phyloP scores from a whole-genome alignment of 1,284 basidiomycete species.

The Leccinum solheimii region DNA sequence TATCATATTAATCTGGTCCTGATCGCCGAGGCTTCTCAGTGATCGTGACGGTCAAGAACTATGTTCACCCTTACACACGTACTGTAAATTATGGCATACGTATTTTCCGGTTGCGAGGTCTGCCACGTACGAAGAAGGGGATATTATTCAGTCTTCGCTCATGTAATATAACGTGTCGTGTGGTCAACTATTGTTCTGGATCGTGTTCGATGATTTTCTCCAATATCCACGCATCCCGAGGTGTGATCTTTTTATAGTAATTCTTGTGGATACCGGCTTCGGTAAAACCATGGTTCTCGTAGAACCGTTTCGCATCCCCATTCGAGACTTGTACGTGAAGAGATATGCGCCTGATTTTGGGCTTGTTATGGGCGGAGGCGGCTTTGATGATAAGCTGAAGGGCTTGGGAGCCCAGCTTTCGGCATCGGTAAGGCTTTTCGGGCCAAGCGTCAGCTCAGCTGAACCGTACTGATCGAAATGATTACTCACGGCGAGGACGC shows the following conservation, averaged over 20 bases:
- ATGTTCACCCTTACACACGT: constrained; percentile 28
- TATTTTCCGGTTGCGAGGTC: constrained; percentile 16
- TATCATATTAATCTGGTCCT: constrained; percentile 28
- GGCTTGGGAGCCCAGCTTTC: constrained; percentile 66
- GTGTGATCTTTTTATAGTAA: constrained; percentile 82
- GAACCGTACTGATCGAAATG: constrained; percentile 19
- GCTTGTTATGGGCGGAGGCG: constrained; percentile 55
- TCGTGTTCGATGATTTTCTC: constrained; percentile 45
- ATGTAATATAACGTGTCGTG: constrained; percentile 27
- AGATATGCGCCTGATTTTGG: constrained; percentile 66
- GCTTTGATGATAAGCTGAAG: constrained; percentile 64
- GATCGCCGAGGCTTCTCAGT: constrained; percentile 18
- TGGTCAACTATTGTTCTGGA: constrained; percentile 27
- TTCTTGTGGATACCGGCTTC: constrained; percentile 61
- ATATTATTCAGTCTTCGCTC: constrained; percentile 14
- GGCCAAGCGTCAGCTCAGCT: constrained; percentile 15
- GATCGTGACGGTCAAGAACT: constrained; percentile 10
- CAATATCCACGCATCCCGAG: constrained; percentile 78
- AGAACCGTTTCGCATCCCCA: constrained; percentile 68
- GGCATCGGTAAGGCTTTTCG: constrained; percentile 73
- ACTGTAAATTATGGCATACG: constrained; percentile 34
- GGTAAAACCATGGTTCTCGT: constrained; percentile 74
- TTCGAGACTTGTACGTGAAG: constrained; percentile 81
- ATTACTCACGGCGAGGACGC: constrained; percentile 70
- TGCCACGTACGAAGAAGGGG: constrained; percentile 17